These are phyloP conservation scores for Bolboschoenoplectus hybrid DNA, from an alignment of 202 grass and related monocot species.

Conservation along the genomic window DNA sequence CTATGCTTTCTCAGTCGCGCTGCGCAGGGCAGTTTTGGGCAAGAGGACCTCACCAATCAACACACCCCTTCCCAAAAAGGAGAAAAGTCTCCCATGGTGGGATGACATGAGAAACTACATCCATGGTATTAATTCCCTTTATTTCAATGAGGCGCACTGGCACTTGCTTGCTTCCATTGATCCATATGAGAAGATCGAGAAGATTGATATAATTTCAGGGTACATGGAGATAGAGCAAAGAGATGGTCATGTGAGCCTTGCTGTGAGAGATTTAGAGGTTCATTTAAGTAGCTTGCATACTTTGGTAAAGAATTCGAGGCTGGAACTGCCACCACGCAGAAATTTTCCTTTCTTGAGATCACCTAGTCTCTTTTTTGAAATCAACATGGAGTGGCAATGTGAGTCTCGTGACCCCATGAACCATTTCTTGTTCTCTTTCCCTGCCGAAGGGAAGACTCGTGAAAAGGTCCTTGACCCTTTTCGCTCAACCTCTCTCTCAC, in stretches of 20 bases:
- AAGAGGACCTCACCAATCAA: constrained; percentile 60
- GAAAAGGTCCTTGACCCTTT: constrained; percentile 88
- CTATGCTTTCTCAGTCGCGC: constrained; percentile 94
- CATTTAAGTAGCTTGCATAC: constrained; percentile 81
- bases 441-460: constrained; percentile 67
- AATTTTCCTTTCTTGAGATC: constrained; percentile 77
- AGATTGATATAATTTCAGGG: constrained; percentile 68
- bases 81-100: constrained; percentile 98
- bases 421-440: constrained; percentile 94
- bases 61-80: constrained; percentile 70
- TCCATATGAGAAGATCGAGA: constrained; percentile 82
- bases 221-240: constrained; percentile 86
- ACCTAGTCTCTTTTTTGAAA: constrained; percentile 81
- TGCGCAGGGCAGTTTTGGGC: constrained; percentile 87
- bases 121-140: constrained; percentile 75
- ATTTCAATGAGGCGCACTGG: constrained; percentile 68
- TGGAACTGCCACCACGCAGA: constrained; percentile 64
- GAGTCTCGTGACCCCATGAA: constrained; percentile 86
- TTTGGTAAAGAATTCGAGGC: constrained; percentile 77
- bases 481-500: constrained; percentile 93
- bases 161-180: constrained; percentile 78
- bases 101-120: constrained; percentile 99
- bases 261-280: constrained; percentile 62
- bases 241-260: constrained; percentile 78
- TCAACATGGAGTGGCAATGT: constrained; percentile 90